Percentiles rank a stretch among this genome's conserved stretches.
Evolutionary conservation across 176 grass and related monocot species (phyloP).

Genomic region (Juncus effusus): DNA sequence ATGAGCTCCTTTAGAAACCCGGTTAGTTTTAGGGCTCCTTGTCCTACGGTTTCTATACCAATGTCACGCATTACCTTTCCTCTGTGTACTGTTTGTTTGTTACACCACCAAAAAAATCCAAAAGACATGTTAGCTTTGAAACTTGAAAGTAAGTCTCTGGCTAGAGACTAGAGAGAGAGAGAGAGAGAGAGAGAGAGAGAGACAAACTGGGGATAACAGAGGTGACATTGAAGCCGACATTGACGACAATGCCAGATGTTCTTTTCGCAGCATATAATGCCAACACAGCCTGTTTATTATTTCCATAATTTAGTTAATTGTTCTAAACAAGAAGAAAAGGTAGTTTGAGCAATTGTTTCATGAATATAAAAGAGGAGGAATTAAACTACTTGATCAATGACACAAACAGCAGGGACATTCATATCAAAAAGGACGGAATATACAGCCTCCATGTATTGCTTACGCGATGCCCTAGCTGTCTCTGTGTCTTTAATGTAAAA

Average conservation of each 20-base stretch:
- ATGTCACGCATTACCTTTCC: conserved; percentile 79
- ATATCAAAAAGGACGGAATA: conserved; percentile 88
- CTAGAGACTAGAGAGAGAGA: neutral
- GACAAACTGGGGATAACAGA: conserved; percentile 80
- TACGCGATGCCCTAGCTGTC: conserved; percentile 78
- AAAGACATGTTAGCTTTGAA: neutral
- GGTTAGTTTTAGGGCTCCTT: conserved; percentile 85
- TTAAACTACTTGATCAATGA: conserved; percentile 70
- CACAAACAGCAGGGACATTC: conserved; percentile 91
- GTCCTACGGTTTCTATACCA: conserved; percentile 79
- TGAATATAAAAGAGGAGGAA: neutral
- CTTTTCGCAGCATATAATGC: conserved; percentile 79
- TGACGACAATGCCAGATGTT: conserved; percentile 84
- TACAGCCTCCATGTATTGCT: conserved; percentile 67
- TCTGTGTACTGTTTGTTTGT: conserved; percentile 55
- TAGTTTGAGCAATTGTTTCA: neutral
- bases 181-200: conserved; percentile 12
- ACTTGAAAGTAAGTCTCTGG: neutral
- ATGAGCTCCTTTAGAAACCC: conserved; percentile 87
- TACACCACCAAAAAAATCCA: neutral
- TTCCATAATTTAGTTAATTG: neutral
- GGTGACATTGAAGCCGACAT: conserved; percentile 89
- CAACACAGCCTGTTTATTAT: conserved; percentile 60
- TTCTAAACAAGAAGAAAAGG: neutral
- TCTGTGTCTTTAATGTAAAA: conserved; percentile 63